phyloP scores from a whole-genome alignment of 2,329 filamentous ascomycete genomes.

The Arthroderma sp. region DNA sequence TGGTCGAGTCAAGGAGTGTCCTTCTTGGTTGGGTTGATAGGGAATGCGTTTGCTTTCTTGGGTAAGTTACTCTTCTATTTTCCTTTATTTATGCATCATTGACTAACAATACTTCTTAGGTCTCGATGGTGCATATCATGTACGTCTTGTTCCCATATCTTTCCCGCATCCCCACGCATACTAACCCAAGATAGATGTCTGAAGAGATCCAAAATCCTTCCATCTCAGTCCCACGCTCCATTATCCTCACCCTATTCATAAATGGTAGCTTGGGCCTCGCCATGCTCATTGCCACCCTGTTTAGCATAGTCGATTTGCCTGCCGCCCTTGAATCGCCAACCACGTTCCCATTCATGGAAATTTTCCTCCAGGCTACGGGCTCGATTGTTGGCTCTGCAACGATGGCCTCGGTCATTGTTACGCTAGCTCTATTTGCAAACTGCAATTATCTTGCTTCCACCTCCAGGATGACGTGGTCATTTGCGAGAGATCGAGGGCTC shows the following conservation, averaged over 20 bases:
- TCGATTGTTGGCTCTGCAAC: constrained; percentile 33
- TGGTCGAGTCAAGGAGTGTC: constrained; percentile 30
- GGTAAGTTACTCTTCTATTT: constrained; percentile 12
- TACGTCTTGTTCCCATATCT: constrained; percentile 15
- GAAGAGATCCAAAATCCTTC: constrained; percentile 42
- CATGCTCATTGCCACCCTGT: constrained; percentile 36
- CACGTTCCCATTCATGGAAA: constrained; percentile 40
- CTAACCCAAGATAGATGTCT: constrained; percentile 28
- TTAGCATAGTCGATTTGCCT: constrained; percentile 33
- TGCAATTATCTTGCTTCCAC: constrained; percentile 27
- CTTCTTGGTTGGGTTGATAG: constrained; percentile 28
- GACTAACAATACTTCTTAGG: constrained; percentile 20
- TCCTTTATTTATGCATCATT: not conserved
- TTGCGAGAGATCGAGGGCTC: constrained; percentile 34
- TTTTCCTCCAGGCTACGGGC: constrained; percentile 38
- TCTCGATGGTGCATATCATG: constrained; percentile 26
- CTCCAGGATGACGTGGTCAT: constrained; percentile 33
- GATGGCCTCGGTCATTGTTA: constrained; percentile 37
- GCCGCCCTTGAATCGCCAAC: constrained; percentile 32
- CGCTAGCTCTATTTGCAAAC: constrained; percentile 27
- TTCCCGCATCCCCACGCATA: constrained; percentile 13
- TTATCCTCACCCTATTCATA: constrained; percentile 37
- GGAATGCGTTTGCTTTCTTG: constrained; percentile 19
- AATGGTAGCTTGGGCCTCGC: constrained; percentile 39
- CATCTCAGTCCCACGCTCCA: constrained; percentile 37